phyloP scores from a whole-genome alignment of 805 yeast species.

The Barnettozyma sucrosica region DNA sequence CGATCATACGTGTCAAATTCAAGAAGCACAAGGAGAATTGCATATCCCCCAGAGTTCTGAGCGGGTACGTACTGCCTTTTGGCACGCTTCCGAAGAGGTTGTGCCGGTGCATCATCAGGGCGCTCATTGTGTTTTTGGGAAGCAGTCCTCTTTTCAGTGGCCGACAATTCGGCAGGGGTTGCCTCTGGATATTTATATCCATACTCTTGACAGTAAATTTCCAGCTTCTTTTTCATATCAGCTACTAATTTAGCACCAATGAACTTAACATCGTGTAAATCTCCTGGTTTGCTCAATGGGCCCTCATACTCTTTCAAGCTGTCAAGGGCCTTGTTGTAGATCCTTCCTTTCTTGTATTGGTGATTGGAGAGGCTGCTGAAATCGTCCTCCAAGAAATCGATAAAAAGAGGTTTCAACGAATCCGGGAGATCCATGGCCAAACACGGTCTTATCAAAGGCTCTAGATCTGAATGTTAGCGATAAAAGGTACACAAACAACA shows the following conservation, averaged over 20 bases:
- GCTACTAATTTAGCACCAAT: constrained; percentile 69
- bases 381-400: constrained; percentile 54
- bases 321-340: constrained; percentile 52
- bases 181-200: constrained; percentile 40
- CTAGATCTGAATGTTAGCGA: no score
- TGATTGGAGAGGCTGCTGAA: constrained; percentile 38
- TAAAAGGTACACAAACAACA: no score
- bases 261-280: constrained; percentile 52
- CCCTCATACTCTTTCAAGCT: constrained; percentile 40
- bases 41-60: constrained; percentile 79
- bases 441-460: not conserved
- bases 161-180: constrained; percentile 6
- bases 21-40: constrained; percentile 58
- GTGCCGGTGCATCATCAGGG: not conserved
- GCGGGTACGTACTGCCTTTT: constrained; percentile 58
- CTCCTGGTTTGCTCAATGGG: constrained; percentile 47
- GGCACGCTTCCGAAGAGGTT: constrained; percentile 8
- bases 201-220: constrained; percentile 50
- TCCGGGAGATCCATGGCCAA: constrained; percentile 29
- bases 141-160: constrained; percentile 1
- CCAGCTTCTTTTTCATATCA: constrained; percentile 41
- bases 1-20: constrained; percentile 38
- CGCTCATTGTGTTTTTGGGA: not conserved
- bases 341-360: constrained; percentile 46
- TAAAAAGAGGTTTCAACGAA: constrained; percentile 47